Conservation (phyloP, 1,139 yeast species). For the Yamadazyma atlantica region DNA sequence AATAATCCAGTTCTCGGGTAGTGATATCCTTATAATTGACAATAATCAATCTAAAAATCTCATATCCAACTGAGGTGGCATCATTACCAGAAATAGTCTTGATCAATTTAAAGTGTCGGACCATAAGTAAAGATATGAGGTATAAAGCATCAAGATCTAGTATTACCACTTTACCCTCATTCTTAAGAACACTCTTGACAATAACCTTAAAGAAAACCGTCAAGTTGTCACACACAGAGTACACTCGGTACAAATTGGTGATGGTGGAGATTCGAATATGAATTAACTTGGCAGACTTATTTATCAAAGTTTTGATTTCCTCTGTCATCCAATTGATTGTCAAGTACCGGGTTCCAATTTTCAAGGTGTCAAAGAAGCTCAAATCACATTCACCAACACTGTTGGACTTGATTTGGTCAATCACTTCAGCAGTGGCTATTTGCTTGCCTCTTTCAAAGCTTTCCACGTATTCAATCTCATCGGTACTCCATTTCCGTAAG, state of each 20-base stretch:
- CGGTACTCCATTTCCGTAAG: constrained; percentile 38
- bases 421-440: constrained; percentile 23
- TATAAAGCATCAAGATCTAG: constrained; percentile 43
- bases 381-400: constrained; percentile 12
- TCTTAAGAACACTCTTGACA: constrained; percentile 36
- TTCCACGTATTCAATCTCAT: constrained; percentile 32
- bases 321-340: constrained; percentile 45
- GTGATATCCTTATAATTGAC: constrained; percentile 36
- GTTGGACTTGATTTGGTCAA: constrained; percentile 22
- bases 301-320: constrained; percentile 32
- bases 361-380: constrained; percentile 16
- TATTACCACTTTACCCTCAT: constrained; percentile 44
- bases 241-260: constrained; percentile 32
- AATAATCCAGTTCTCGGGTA: constrained; percentile 33
- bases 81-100: constrained; percentile 35
- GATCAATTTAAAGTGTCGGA: constrained; percentile 38
- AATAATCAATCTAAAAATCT: constrained; percentile 35
- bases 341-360: constrained; percentile 44
- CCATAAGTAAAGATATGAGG: constrained; percentile 32
- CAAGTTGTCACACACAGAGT: constrained; percentile 33
- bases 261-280: constrained; percentile 37
- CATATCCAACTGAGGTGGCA: constrained; percentile 31
- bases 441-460: constrained; percentile 31
- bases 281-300: constrained; percentile 34
- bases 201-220: constrained; percentile 44